These are phyloP conservation scores for Populus deltoides DNA, from an alignment of 345 rosid genomes.

Conservation along the genomic window DNA sequence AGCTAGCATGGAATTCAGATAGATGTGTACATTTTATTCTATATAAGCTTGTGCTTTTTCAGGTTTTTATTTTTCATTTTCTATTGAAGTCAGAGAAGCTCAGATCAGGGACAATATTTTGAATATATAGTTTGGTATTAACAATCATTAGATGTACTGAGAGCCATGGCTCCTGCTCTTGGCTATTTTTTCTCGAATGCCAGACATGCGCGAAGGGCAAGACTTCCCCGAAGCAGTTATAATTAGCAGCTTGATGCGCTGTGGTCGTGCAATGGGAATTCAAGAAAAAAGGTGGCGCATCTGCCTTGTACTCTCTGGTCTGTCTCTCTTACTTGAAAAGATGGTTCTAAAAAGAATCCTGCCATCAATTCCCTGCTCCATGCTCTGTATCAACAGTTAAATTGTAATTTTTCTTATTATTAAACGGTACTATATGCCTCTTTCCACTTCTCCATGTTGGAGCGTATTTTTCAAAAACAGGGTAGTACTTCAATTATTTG, in stretches of 20 bases:
- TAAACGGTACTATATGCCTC: too few relatives aligned
- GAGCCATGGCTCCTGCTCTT: not conserved
- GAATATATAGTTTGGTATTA: not conserved
- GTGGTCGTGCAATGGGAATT: too few relatives aligned
- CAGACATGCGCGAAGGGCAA: constrained; percentile 3
- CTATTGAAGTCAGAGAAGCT: constrained; percentile 3
- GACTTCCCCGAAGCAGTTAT: not conserved
- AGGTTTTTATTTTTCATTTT: not conserved
- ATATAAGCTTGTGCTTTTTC: not conserved
- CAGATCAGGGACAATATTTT: not conserved
- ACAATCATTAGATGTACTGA: not conserved
- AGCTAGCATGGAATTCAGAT: constrained; percentile 22
- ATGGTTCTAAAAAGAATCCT: too few relatives aligned
- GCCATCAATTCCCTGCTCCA: too few relatives aligned
- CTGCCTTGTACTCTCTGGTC: too few relatives aligned
- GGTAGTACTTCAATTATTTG: too few relatives aligned
- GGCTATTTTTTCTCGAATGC: not conserved
- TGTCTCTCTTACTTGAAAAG: too few relatives aligned
- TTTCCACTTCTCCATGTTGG: too few relatives aligned
- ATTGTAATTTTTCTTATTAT: too few relatives aligned
- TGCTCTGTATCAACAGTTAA: too few relatives aligned
- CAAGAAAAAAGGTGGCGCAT: too few relatives aligned
- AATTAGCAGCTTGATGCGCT: not conserved
- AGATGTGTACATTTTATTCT: constrained; percentile 18
- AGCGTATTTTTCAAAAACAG: too few relatives aligned